phyloP scores from a whole-genome alignment of 2,329 filamentous ascomycete species.

The Elsinoe batatas region DNA sequence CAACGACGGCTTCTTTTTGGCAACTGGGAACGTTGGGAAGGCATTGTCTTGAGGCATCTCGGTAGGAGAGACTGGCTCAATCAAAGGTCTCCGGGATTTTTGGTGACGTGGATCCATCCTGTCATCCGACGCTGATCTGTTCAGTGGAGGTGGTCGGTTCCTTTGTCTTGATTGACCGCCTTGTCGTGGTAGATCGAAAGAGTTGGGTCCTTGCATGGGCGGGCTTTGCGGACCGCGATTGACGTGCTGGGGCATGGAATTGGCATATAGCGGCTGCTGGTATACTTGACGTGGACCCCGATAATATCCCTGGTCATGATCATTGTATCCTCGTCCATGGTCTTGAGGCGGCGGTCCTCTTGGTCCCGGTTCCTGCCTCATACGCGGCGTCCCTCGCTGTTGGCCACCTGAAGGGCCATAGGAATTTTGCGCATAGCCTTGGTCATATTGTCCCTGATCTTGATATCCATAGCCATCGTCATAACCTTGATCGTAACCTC shows the following conservation, averaged over 20 bases:
- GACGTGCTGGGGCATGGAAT: conserved; percentile 1
- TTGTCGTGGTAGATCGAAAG: conserved; percentile 10
- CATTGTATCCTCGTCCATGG: conserved; percentile 5
- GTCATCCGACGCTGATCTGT: neutral
- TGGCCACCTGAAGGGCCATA: conserved; percentile 12
- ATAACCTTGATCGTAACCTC: conserved; percentile 1
- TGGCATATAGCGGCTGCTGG: conserved; percentile 11
- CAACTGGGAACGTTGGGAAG: conserved; percentile 37
- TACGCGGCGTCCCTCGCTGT: neutral
- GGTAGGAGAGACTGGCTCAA: conserved; percentile 22
- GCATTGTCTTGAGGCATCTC: conserved; percentile 35
- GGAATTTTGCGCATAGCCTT: conserved; percentile 16
- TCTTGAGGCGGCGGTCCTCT: neutral
- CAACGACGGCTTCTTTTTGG: conserved; percentile 21
- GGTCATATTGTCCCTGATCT: conserved; percentile 12
- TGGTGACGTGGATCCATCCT: neutral
- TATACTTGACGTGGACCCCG: conserved; percentile 3
- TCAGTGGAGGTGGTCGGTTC: neutral
- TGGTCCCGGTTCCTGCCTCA: conserved; percentile 13
- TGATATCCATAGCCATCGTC: conserved; percentile 21
- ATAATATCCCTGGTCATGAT: neutral
- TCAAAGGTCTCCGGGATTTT: conserved; percentile 20
- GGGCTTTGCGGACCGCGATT: neutral
- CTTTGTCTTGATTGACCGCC: conserved; percentile 7
- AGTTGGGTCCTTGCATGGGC: neutral